Evolutionary conservation across 495 filamentous ascomycete species (phyloP), one percentile per base, ranked within the genome.

Genomic region (Talaromyces nanjingensis): DNA sequence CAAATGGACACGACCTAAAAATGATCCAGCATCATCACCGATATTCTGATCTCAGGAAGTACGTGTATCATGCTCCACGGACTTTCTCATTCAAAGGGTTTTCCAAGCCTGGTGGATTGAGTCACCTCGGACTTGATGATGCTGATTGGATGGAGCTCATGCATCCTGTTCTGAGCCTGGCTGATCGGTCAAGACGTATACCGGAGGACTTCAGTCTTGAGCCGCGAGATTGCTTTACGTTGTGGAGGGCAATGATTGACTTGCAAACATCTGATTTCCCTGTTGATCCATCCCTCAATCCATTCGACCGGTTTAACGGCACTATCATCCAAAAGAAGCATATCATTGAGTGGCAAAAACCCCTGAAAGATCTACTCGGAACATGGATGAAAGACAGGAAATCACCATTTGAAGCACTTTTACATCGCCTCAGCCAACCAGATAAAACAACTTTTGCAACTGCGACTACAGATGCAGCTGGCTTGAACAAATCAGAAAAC

Each of bases 1-100:
- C 76, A 1, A 77, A 80, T 22, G 84, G 84, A 1, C 77, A 78
- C 56, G 77, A 89, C 4, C 66, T 92, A 3, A 80, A 76, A 22
- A 87, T 89, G 81, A 82, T 92, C 18, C 70, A 84, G 33, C 88
- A 92, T 68, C 71, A 72, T 2, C 80, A 86, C 34, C 76, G 90
- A 11, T 92, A 90, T 69, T 91, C 88, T 0, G 89, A 93, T 70
- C 71, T 93, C 4, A 79, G 89, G 22, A 91, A 91, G 65, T 91
- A 86, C 63, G 66, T 85, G 24, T 89, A 89, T 66, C 68, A 74
- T 3, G 80, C 84, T 1, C 80, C 82, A 0, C 68, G 74, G 16
- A 61, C 64, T 0, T 86, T 88, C 65, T 58, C 67, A 0, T 92
- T 92, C 70, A 66, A 76, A 12, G 87, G 86, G 0, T 70, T 93